These are phyloP conservation scores for Aspergillus fumigatus DNA, from an alignment of 2,329 filamentous ascomycete genomes.

Conservation along the genomic window DNA sequence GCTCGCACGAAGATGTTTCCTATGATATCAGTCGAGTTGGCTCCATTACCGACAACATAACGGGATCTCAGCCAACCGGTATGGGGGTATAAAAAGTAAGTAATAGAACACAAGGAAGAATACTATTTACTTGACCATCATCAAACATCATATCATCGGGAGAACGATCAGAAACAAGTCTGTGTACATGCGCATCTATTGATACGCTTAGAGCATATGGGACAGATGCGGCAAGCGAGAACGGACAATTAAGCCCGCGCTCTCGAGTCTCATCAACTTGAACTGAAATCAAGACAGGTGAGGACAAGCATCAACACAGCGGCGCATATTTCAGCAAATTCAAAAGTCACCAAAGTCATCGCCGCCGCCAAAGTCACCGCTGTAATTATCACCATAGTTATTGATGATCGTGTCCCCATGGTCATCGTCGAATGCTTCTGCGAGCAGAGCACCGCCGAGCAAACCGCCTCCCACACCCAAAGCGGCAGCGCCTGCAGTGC, in stretches of 20 bases:
- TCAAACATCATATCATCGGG: neutral
- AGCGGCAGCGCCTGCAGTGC: slow-evolving; percentile 68
- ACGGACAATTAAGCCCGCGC: neutral
- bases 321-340: neutral
- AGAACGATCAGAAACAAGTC: neutral
- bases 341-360: slow-evolving; percentile 21
- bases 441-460: slow-evolving; percentile 70
- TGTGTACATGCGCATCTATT: neutral
- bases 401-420: slow-evolving; percentile 28
- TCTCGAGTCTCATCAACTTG: neutral
- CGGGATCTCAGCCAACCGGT: neutral
- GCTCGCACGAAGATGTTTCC: neutral
- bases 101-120: neutral
- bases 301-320: neutral
- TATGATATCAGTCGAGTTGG: neutral
- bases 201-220: neutral
- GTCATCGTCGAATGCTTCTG: slow-evolving; percentile 61
- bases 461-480: slow-evolving; percentile 77
- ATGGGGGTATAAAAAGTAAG: neutral
- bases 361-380: slow-evolving; percentile 22
- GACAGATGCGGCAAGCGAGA: neutral
- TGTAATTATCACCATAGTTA: slow-evolving; percentile 27
- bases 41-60: neutral
- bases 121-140: neutral
- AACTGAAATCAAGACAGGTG: neutral